phyloP scores from a whole-genome alignment of 2,329 filamentous ascomycete species.

The Diaporthe helianthi region DNA sequence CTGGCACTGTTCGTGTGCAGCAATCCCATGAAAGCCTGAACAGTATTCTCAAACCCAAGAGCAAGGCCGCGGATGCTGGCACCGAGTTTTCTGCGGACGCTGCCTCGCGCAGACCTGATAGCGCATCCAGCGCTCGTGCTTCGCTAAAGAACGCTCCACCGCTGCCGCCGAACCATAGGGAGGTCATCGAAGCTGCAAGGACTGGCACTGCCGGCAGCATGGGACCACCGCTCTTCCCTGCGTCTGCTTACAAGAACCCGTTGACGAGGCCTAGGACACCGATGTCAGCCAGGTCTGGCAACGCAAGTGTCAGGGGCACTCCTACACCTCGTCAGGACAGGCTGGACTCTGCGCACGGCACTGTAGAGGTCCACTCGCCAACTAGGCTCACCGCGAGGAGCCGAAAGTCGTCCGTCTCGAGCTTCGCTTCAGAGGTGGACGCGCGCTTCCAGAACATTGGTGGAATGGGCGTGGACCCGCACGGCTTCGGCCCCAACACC shows the following conservation, averaged over 20 bases:
- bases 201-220: slow-evolving; percentile 65
- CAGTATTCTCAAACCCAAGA: slow-evolving; percentile 49
- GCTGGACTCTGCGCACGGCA: slow-evolving; percentile 55
- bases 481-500: slow-evolving; percentile 73
- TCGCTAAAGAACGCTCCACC: slow-evolving; percentile 65
- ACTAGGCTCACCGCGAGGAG: slow-evolving; percentile 51
- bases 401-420: slow-evolving; percentile 87
- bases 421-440: slow-evolving; percentile 93
- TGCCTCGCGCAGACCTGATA: slow-evolving; percentile 67
- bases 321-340: slow-evolving; percentile 62
- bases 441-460: slow-evolving; percentile 77
- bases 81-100: slow-evolving; percentile 47
- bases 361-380: slow-evolving; percentile 56
- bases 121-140: slow-evolving; percentile 69
- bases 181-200: slow-evolving; percentile 82
- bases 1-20: slow-evolving; percentile 50
- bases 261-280: slow-evolving; percentile 67
- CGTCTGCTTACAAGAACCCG: slow-evolving; percentile 67
- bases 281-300: slow-evolving; percentile 52
- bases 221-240: slow-evolving; percentile 85
- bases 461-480: slow-evolving; percentile 55
- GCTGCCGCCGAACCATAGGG: slow-evolving; percentile 81
- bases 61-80: slow-evolving; percentile 46
- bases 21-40: slow-evolving; percentile 59
- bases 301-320: slow-evolving; percentile 52